Evolutionary conservation across 2,329 filamentous ascomycete genomes (phyloP).

Genomic region (Botryotinia calthae): DNA sequence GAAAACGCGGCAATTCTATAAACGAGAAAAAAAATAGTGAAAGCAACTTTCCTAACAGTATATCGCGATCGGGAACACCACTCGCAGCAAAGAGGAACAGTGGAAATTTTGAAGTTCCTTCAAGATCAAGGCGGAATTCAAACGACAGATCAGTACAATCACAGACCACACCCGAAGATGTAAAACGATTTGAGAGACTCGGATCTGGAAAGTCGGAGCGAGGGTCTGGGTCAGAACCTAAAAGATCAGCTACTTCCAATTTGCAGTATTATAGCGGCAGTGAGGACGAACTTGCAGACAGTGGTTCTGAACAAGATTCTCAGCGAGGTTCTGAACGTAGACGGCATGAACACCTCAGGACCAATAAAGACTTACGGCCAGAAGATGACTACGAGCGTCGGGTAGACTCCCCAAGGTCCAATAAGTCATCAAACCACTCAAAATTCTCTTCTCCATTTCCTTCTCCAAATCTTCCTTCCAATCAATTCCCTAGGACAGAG

Average conservation of each 20-base stretch:
- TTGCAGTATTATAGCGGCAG: constrained; percentile 32
- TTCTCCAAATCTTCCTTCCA: constrained; percentile 36
- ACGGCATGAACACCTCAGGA: constrained; percentile 22
- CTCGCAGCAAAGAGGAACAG: constrained; percentile 28
- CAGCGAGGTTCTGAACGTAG: constrained; percentile 26
- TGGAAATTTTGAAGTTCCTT: constrained; percentile 25
- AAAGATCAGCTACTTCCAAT: constrained; percentile 27
- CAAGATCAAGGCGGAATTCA: constrained; percentile 26
- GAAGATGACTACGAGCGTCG: constrained; percentile 28
- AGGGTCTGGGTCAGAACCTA: constrained; percentile 26
- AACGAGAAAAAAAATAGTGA: constrained; percentile 35
- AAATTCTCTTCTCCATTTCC: constrained; percentile 31
- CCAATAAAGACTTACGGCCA: constrained; percentile 21
- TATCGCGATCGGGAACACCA: constrained; percentile 28
- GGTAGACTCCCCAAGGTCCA: constrained; percentile 31
- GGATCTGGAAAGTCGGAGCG: constrained; percentile 26
- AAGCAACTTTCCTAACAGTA: constrained; percentile 21
- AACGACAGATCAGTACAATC: constrained; percentile 32
- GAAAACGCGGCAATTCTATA: constrained; percentile 31
- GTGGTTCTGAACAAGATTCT: constrained; percentile 34
- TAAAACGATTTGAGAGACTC: constrained; percentile 28
- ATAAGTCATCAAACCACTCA: constrained; percentile 30
- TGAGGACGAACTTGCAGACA: constrained; percentile 35
- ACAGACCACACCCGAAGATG: constrained; percentile 30
- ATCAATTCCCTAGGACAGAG: constrained; percentile 29